These are phyloP conservation scores for Arachis stenosperma DNA, from an alignment of 306 rosid genomes.

Conservation along the genomic window DNA sequence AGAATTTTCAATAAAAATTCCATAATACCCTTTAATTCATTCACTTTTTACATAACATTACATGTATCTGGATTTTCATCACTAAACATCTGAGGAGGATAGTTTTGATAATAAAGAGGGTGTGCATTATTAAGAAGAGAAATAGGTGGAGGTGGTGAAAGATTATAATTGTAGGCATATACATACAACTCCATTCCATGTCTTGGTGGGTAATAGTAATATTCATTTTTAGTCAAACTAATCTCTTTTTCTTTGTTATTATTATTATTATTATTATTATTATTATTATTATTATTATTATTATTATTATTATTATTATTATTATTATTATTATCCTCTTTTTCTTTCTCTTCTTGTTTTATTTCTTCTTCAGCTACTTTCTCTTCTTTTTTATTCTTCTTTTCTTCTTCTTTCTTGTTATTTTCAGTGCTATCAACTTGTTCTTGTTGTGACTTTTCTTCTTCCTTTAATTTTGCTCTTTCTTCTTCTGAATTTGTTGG, in stretches of 20 bases:
- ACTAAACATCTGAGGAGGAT: conserved; percentile 79
- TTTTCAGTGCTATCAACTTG: conserved; percentile 35
- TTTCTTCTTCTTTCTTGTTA: conserved; percentile 24
- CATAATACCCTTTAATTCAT: not conserved
- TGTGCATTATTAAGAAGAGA: not conserved
- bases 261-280: too few relatives aligned
- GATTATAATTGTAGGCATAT: not conserved
- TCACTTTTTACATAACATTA: conserved; percentile 45
- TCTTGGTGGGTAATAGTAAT: conserved; percentile 47
- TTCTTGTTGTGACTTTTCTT: conserved; percentile 40
- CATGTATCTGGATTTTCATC: conserved; percentile 93
- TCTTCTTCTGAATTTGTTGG: conserved; percentile 13
- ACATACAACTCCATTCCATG: conserved; percentile 56
- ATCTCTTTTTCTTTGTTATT: too few relatives aligned
- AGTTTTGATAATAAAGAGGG: not conserved
- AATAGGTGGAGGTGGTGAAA: not conserved
- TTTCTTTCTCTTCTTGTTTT: conserved; percentile 11
- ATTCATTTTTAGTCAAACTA: conserved; percentile 46
- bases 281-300: too few relatives aligned
- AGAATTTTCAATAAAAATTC: conserved; percentile 7
- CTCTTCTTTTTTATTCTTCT: conserved; percentile 7
- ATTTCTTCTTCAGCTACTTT: conserved; percentile 29
- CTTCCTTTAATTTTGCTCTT: conserved; percentile 39
- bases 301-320: too few relatives aligned
- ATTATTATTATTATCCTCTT: too few relatives aligned